A percentile compares a stretch with the other conserved stretches of the same genome.
These are phyloP conservation scores for Capronia americana DNA, from an alignment of 2,329 filamentous ascomycete genomes.

Conservation along the genomic window DNA sequence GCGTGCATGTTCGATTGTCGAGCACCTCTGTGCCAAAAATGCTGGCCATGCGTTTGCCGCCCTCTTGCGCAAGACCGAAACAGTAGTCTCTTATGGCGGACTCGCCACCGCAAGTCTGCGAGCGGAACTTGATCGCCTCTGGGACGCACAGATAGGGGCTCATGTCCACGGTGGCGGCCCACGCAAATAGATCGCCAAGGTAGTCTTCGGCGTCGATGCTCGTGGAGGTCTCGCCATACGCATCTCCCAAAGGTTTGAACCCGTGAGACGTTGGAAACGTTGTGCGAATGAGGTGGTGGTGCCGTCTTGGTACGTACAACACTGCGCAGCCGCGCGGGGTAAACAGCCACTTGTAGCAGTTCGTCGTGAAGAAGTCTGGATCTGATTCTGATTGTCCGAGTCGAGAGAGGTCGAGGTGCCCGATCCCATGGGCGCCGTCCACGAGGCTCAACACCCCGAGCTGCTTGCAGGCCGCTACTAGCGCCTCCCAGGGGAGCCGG, in stretches of 20 bases:
- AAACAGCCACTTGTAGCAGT: conserved; percentile 89
- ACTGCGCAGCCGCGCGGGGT: conserved; percentile 78
- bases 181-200: conserved; percentile 67
- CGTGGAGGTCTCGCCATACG: conserved; percentile 43
- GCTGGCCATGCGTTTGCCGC: conserved; percentile 64
- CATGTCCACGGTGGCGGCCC: conserved; percentile 75
- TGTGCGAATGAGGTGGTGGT: conserved; percentile 74
- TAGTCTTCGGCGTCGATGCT: background rate
- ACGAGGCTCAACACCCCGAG: conserved; percentile 73
- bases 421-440: conserved; percentile 86
- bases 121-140: conserved; percentile 74
- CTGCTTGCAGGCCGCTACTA: conserved; percentile 68
- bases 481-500: conserved; percentile 73
- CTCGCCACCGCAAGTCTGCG: conserved; percentile 73
- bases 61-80: conserved; percentile 66
- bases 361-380: conserved; percentile 84
- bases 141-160: conserved; percentile 73
- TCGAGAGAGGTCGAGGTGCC: conserved; percentile 72
- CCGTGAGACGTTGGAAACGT: conserved; percentile 81
- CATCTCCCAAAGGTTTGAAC: conserved; percentile 67
- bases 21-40: conserved; percentile 73
- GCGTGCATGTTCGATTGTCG: background rate
- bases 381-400: conserved; percentile 53
- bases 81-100: conserved; percentile 68
- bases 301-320: conserved; percentile 75